Percentiles rank a stretch among this genome's conserved stretches.
phyloP scores from a whole-genome alignment of 768 basidiomycete species.

The Mycena rosella region DNA sequence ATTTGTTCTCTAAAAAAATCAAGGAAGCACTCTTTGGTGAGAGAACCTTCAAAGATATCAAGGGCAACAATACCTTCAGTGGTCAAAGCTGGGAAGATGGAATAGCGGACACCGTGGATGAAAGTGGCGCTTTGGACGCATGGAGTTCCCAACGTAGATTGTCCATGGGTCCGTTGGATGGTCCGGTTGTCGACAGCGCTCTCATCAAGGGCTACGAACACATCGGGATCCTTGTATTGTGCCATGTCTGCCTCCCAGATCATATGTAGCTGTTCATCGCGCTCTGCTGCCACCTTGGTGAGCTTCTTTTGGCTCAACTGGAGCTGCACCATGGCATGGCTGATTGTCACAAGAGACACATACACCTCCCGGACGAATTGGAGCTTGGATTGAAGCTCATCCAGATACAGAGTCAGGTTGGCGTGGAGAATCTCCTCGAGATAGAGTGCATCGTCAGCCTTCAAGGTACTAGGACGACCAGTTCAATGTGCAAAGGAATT shows the following conservation, averaged over 20 bases:
- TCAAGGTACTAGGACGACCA: conserved; percentile 33
- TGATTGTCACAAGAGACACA: conserved; percentile 38
- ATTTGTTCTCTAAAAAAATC: conserved; percentile 47
- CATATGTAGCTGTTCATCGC: conserved; percentile 38
- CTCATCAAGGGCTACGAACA: conserved; percentile 46
- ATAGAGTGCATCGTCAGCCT: conserved; percentile 30
- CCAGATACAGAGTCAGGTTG: conserved; percentile 39
- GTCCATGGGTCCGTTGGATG: conserved; percentile 34
- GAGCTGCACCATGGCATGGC: conserved; percentile 21
- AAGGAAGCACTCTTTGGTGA: conserved; percentile 49
- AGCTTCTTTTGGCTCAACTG: conserved; percentile 34
- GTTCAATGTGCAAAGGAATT: conserved; percentile 33
- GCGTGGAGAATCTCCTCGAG: conserved; percentile 22
- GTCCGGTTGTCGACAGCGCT: conserved; percentile 42
- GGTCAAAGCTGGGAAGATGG: conserved; percentile 46
- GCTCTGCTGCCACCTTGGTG: conserved; percentile 3
- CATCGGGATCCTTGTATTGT: conserved; percentile 26
- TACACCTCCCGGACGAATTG: conserved; percentile 8
- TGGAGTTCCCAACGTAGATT: conserved; percentile 36
- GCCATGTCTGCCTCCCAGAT: conserved; percentile 35
- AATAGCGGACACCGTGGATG: conserved; percentile 45
- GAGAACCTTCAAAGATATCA: conserved; percentile 50
- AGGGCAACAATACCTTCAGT: conserved; percentile 47
- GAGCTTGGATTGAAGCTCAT: conserved; percentile 37
- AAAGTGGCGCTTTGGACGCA: conserved; percentile 40